A percentile compares a stretch with the other conserved stretches of the same genome.
phyloP scores from a whole-genome alignment of 495 filamentous ascomycete species.

The Parathielavia hyrcaniae region DNA sequence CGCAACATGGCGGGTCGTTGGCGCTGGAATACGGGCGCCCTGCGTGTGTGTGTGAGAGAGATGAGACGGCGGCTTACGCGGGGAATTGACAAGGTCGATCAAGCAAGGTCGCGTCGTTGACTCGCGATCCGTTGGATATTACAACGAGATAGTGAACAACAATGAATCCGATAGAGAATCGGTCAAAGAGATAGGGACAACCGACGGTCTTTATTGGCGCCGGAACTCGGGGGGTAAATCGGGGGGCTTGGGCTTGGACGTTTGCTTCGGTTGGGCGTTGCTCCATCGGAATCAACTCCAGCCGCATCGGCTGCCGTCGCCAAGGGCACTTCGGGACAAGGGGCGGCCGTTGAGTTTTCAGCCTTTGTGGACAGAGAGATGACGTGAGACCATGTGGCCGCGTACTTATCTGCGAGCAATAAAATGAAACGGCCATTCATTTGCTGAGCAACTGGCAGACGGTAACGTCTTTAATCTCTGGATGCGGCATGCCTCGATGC shows the following conservation, averaged over 20 bases:
- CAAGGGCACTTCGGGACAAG: too few relatives aligned
- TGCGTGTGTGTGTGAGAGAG: neutral
- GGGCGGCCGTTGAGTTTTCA: too few relatives aligned
- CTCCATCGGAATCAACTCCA: too few relatives aligned
- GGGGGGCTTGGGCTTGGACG: neutral
- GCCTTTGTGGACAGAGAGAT: too few relatives aligned
- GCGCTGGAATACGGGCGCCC: neutral
- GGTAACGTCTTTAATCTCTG: too few relatives aligned
- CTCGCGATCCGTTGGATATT: neutral
- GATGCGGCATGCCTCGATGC: too few relatives aligned
- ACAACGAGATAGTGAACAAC: neutral
- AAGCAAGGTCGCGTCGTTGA: neutral
- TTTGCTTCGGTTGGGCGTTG: neutral
- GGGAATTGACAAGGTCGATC: neutral
- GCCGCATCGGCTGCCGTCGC: too few relatives aligned
- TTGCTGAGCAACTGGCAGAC: too few relatives aligned
- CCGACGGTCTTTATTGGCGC: slow-evolving; percentile 9
- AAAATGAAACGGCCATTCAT: too few relatives aligned
- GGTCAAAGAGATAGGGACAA: neutral
- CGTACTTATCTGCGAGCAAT: too few relatives aligned
- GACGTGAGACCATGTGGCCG: too few relatives aligned
- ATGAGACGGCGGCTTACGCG: neutral
- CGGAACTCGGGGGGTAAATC: slow-evolving; percentile 1
- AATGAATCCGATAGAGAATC: slow-evolving; percentile 4
- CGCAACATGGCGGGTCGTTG: slow-evolving; percentile 36